Evolutionary conservation across 306 rosid genomes (phyloP).

Genomic region (Dalbergia oliveri): DNA sequence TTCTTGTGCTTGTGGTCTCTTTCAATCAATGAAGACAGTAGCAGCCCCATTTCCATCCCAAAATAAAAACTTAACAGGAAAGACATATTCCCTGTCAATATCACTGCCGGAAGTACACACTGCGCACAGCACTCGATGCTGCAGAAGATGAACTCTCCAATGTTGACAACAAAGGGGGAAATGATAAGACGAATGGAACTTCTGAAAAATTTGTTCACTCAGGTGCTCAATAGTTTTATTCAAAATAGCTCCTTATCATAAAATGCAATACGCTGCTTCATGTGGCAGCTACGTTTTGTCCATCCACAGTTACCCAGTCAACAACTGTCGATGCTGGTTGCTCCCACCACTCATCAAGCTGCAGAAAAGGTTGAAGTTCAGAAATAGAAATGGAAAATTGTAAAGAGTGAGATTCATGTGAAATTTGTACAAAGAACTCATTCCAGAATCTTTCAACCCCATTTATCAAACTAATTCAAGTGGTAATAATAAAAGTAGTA

Average conservation of each 20-base stretch:
- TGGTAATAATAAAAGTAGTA: constrained; percentile 26
- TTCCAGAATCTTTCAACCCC: background rate
- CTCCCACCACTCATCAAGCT: constrained; percentile 99
- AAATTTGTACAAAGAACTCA: background rate
- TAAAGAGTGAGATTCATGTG: background rate
- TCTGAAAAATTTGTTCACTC: constrained; percentile 1
- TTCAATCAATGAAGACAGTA: constrained; percentile 31
- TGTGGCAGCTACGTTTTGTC: constrained; percentile 86
- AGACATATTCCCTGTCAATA: background rate
- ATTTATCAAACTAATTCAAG: constrained; percentile 8
- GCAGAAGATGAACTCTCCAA: too few relatives aligned
- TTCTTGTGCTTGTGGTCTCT: constrained; percentile 16
- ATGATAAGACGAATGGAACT: constrained; percentile 30
- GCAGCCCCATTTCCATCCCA: constrained; percentile 32
- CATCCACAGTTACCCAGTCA: constrained; percentile 94
- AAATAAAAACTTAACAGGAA: background rate
- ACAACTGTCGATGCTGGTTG: constrained; percentile 95
- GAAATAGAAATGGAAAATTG: constrained; percentile 10
- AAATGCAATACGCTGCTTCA: constrained; percentile 91
- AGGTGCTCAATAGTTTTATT: constrained; percentile 37
- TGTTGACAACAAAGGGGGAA: constrained; percentile 37
- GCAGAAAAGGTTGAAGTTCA: constrained; percentile 49
- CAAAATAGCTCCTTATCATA: constrained; percentile 88
- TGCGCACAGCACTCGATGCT: background rate
- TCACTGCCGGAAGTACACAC: constrained; percentile 6